phyloP scores from a whole-genome alignment of 2,329 filamentous ascomycete genomes.

The Penicillium sp. region DNA sequence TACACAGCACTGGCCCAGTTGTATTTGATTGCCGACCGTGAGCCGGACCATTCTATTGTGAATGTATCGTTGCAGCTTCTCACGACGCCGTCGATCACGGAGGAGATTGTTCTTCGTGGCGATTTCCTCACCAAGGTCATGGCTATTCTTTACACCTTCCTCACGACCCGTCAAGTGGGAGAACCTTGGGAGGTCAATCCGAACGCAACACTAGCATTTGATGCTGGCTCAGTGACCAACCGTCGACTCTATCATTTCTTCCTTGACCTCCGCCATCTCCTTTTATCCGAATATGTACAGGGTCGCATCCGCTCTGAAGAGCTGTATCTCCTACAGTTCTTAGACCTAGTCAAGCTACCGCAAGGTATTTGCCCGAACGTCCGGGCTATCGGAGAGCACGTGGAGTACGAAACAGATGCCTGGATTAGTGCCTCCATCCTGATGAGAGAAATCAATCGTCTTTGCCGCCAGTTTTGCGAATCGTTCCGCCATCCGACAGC shows the following conservation, averaged over 20 bases:
- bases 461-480: slow-evolving; percentile 83
- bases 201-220: slow-evolving; percentile 82
- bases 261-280: slow-evolving; percentile 84
- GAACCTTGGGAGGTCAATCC: slow-evolving; percentile 87
- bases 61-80: slow-evolving; percentile 95
- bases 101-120: slow-evolving; percentile 88
- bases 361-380: slow-evolving; percentile 96
- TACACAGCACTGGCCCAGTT: slow-evolving; percentile 92
- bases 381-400: slow-evolving; percentile 86
- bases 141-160: slow-evolving; percentile 94
- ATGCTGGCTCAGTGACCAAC: slow-evolving; percentile 92
- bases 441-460: slow-evolving; percentile 87
- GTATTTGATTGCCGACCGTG: slow-evolving; percentile 91
- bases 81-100: slow-evolving; percentile 92
- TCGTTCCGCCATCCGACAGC: slow-evolving; percentile 69
- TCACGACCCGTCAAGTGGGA: slow-evolving; percentile 92
- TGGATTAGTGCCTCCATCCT: slow-evolving; percentile 97
- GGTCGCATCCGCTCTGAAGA: slow-evolving; percentile 76
- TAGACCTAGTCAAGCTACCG: slow-evolving; percentile 92
- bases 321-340: slow-evolving; percentile 86
- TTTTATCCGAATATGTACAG: slow-evolving; percentile 83
- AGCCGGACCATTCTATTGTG: slow-evolving; percentile 97
- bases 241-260: slow-evolving; percentile 97
- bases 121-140: slow-evolving; percentile 95
- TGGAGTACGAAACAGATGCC: slow-evolving; percentile 96